Percentiles rank a stretch among this genome's conserved stretches.
Evolutionary conservation across 352 stramenopile species (phyloP).

Genomic region (Peronospora belbahrii): DNA sequence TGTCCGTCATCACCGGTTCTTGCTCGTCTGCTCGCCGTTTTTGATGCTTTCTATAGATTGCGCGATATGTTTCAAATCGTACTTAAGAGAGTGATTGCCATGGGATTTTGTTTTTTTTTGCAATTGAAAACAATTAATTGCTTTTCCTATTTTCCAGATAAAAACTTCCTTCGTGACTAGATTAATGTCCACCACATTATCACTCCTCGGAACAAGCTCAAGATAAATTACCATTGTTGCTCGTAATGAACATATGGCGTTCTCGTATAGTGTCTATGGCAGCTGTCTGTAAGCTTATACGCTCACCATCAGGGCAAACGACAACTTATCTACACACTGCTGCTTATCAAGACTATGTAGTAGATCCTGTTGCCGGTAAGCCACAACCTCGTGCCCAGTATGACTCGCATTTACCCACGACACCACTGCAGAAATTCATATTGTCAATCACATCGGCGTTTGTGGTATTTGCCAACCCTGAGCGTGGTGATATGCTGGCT

Average conservation of each 20-base stretch:
- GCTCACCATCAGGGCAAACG: not conserved
- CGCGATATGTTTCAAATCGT: too few relatives aligned
- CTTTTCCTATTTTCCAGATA: too few relatives aligned
- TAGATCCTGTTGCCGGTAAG: slow-evolving; percentile 33
- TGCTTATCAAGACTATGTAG: not conserved
- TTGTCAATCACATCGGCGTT: slow-evolving; percentile 84
- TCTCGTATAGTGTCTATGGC: too few relatives aligned
- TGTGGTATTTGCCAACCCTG: slow-evolving; percentile 87
- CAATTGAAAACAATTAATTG: too few relatives aligned
- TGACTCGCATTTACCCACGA: slow-evolving; percentile 63
- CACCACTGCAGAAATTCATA: slow-evolving; percentile 78
- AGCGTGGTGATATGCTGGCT: slow-evolving; percentile 92
- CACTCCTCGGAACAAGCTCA: too few relatives aligned
- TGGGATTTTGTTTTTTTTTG: too few relatives aligned
- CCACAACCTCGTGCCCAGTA: slow-evolving; percentile 58
- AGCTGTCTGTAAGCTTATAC: too few relatives aligned
- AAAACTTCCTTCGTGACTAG: too few relatives aligned
- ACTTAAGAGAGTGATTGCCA: slow-evolving; percentile 15
- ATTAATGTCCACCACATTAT: too few relatives aligned
- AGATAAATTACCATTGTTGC: too few relatives aligned
- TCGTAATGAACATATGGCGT: too few relatives aligned
- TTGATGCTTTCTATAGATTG: not conserved
- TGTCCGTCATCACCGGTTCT: slow-evolving; percentile 32
- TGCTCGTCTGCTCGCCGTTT: slow-evolving; percentile 14
- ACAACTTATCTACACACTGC: not conserved